Conservation (phyloP, 805 yeast species). For the Wickerhamomyces bisporus region DNA sequence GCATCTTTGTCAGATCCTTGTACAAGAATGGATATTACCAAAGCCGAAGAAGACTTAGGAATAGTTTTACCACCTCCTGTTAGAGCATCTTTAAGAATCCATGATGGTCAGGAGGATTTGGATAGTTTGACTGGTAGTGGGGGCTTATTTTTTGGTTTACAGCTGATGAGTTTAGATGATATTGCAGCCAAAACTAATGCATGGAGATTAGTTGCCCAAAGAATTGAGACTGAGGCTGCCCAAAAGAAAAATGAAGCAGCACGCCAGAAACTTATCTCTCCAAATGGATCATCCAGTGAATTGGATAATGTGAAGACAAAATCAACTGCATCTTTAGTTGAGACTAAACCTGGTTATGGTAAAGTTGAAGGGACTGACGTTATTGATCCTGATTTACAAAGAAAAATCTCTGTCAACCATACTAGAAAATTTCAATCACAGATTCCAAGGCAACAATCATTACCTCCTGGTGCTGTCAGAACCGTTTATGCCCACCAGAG, state of each 20-base stretch:
- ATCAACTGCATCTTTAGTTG: constrained; percentile 20
- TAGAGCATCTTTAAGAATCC: constrained; percentile 69
- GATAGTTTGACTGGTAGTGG: constrained; percentile 64
- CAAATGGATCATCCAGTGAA: constrained; percentile 22
- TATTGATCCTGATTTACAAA: constrained; percentile 16
- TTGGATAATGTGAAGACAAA: constrained; percentile 14
- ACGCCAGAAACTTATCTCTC: constrained; percentile 19
- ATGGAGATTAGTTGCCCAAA: constrained; percentile 74
- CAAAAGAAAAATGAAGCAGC: constrained; percentile 18
- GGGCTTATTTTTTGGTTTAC: constrained; percentile 77
- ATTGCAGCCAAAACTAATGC: constrained; percentile 73
- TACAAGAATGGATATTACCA: constrained; percentile 72
- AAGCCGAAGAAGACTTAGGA: constrained; percentile 78
- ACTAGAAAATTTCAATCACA: constrained; percentile 33
- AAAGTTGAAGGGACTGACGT: constrained; percentile 14
- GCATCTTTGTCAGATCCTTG: constrained; percentile 77
- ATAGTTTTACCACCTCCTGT: constrained; percentile 76
- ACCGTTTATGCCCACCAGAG: constrained; percentile 78
- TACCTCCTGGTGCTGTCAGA: constrained; percentile 74
- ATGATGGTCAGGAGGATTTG: constrained; percentile 86
- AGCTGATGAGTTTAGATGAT: constrained; percentile 75
- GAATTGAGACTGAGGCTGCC: constrained; percentile 26
- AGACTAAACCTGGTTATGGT: constrained; percentile 26
- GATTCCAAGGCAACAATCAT: constrained; percentile 53
- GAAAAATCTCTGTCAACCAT: constrained; percentile 14